Evolutionary conservation across 2,329 filamentous ascomycete genomes (phyloP), one percentile per base, ranked within the genome.

Genomic region (Paraphoma sp.): DNA sequence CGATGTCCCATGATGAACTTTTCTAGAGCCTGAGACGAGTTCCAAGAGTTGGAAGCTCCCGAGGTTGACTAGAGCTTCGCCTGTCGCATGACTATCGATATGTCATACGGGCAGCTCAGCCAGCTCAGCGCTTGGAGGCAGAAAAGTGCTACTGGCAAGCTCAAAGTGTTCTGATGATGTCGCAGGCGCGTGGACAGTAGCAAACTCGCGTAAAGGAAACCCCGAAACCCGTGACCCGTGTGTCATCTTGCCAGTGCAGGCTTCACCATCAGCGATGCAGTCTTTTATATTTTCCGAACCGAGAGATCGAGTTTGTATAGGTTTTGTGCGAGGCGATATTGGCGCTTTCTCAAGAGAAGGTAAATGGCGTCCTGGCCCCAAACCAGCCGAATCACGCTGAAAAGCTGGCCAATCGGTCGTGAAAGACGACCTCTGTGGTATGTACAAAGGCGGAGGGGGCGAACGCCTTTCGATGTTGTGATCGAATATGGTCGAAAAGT

Each of bases 321-420:
- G 23, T 3, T 23, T 23, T 23, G 23, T 5, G 23, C 23, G 23
- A 23, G 33, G 6, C 14, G 33, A 36, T 36, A 36, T 6, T 4
- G 10, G 33, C 14, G 33, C 3, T 10, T 3, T 36, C 33, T 7
- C 23, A 6, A 18, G 11, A 12, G 14, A 14, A 7, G 45, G 10
- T 1, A 4, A 30, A 40, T 3, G 9, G 46, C 16, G 11, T 17
- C 9, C 17, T n/a, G 7, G 11, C 1, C 12, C 45, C 9, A 4
- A 14, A 11, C 14, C 30, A 0, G 11, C 31, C 4, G 48, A 53
- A 18, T 54, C 45, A 11, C 40, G 17, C 38, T 57, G 53, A 14
- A 46, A 17, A 8, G 51, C 30, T 6, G 48, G 46, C 53, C 51
- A 53, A 12, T 17, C 14, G 10, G 50, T 54, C n/a, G 23, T 42